phyloP scores from a whole-genome alignment of 2,329 filamentous ascomycete species.

The Epicoccum sorghinum region DNA sequence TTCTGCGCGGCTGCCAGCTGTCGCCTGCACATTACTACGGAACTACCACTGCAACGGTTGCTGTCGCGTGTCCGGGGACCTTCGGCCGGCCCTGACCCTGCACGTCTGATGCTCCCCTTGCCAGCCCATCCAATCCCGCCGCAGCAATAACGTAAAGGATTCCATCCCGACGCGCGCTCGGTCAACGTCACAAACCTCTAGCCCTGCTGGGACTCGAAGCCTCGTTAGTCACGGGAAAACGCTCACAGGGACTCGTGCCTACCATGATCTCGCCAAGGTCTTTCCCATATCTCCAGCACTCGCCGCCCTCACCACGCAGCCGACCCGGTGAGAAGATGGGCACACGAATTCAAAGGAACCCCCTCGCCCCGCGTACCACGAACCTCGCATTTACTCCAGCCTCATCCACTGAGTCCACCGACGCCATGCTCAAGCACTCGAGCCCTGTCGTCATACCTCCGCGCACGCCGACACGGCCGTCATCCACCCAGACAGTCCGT shows the following conservation, averaged over 20 bases:
- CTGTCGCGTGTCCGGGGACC: constrained; percentile 24
- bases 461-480: constrained; percentile 39
- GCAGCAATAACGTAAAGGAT: constrained; percentile 47
- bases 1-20: not conserved
- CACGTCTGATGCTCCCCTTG: constrained; percentile 35
- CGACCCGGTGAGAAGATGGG: constrained; percentile 39
- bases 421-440: constrained; percentile 41
- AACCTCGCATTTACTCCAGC: constrained; percentile 17
- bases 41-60: constrained; percentile 3
- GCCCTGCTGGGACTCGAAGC: constrained; percentile 21
- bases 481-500: constrained; percentile 41
- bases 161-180: constrained; percentile 22
- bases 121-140: constrained; percentile 39
- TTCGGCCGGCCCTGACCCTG: constrained; percentile 35
- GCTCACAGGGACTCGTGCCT: constrained; percentile 29
- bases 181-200: constrained; percentile 39
- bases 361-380: constrained; percentile 22
- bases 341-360: constrained; percentile 28
- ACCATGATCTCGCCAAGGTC: constrained; percentile 55
- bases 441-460: constrained; percentile 52
- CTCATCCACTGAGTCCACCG: constrained; percentile 19
- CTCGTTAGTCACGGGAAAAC: constrained; percentile 35
- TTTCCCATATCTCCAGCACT: constrained; percentile 49
- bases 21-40: not conserved
- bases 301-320: constrained; percentile 42